Conservation (phyloP, 2,329 filamentous ascomycete genomes). For the Penicillium sclerotigenum region DNA sequence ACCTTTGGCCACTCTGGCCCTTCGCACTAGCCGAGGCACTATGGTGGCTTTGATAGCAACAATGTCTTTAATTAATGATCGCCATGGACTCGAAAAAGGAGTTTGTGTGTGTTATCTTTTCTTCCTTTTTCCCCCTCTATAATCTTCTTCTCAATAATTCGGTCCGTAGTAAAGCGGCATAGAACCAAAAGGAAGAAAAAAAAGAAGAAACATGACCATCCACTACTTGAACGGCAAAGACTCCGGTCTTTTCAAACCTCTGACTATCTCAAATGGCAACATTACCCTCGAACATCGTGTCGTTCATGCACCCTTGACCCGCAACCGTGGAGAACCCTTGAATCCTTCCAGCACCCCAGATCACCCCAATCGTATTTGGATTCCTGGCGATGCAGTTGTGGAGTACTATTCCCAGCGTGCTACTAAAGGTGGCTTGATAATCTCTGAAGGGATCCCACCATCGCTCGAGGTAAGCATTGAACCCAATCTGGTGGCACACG, state of each 20-base stretch:
- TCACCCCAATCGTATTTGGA: constrained; percentile 50
- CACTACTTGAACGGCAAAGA: constrained; percentile 19
- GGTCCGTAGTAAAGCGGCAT: background rate
- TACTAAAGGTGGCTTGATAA: constrained; percentile 37
- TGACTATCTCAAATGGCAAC: constrained; percentile 48
- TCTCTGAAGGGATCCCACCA: constrained; percentile 39
- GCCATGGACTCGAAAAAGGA: background rate
- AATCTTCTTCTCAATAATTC: background rate
- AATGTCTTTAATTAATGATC: background rate
- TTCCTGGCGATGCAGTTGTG: constrained; percentile 43
- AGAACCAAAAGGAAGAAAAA: background rate
- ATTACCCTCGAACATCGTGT: constrained; percentile 52
- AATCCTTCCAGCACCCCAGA: constrained; percentile 44
- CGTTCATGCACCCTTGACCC: constrained; percentile 53
- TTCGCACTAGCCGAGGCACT: constrained; percentile 19
- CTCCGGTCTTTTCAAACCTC: constrained; percentile 45
- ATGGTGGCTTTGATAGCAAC: constrained; percentile 4
- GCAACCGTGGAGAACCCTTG: constrained; percentile 51
- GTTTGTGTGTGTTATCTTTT: background rate
- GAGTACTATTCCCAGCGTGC: constrained; percentile 43
- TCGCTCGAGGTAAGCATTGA: constrained; percentile 35
- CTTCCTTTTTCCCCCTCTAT: background rate
- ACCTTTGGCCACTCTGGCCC: too few species aligned
- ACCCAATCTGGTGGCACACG: background rate
- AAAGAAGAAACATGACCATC: constrained; percentile 20